Percentiles rank a stretch among this genome's conserved stretches.
Evolutionary conservation across 768 basidiomycete genomes (phyloP).

Genomic region (Lactarius hatsudake): DNA sequence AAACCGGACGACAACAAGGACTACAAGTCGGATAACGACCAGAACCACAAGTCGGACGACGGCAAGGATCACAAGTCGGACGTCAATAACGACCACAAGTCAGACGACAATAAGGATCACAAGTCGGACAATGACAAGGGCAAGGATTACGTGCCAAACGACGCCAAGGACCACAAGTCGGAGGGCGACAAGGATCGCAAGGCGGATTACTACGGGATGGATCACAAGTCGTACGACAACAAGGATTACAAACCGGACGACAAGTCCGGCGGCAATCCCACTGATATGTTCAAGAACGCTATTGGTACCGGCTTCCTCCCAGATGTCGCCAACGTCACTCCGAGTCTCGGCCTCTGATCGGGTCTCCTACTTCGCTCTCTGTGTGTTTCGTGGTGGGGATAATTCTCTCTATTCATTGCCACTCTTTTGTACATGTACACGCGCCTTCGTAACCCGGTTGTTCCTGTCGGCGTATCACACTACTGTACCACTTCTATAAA

Average conservation of each 20-base stretch:
- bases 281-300: not conserved
- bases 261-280: not conserved
- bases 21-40: not conserved
- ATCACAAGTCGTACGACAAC: not conserved
- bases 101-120: not conserved
- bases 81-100: not conserved
- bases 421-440: slow-evolving; percentile 6
- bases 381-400: slow-evolving; percentile 1
- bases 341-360: not conserved
- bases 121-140: not conserved
- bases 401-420: not conserved
- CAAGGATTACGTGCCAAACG: not conserved
- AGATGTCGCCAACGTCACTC: not conserved
- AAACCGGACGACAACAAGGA: not conserved
- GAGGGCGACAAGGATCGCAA: not conserved
- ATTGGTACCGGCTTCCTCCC: not conserved
- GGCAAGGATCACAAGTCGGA: not conserved
- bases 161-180: not conserved
- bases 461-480: slow-evolving; percentile 6
- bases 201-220: too few relatives aligned
- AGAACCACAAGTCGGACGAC: not conserved
- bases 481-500: slow-evolving; percentile 5
- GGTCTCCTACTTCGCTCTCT: not conserved
- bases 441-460: not conserved
- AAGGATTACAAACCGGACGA: not conserved